A percentile compares a stretch with the other conserved stretches of the same genome.
These are phyloP conservation scores for Mycosphaerella arachidis DNA, from an alignment of 2,329 filamentous ascomycete species.

Conservation along the genomic window DNA sequence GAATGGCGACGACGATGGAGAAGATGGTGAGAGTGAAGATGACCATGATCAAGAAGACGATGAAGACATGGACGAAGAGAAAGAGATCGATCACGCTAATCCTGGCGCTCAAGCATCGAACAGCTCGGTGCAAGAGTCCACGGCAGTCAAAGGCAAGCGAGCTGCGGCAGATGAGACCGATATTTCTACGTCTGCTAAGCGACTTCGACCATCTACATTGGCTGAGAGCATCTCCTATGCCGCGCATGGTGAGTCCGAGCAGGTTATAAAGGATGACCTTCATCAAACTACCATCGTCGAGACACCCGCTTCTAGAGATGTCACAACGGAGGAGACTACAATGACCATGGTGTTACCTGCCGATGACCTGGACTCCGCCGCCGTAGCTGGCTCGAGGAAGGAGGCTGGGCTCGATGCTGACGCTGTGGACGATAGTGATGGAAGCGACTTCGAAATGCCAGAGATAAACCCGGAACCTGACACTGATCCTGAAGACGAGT, in stretches of 20 bases:
- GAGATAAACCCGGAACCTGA: constrained; percentile 29
- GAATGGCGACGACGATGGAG: constrained; percentile 4
- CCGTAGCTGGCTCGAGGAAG: constrained; percentile 4
- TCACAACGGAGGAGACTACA: constrained; percentile 5
- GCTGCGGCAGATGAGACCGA: constrained; percentile 6
- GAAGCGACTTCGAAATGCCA: constrained; percentile 36
- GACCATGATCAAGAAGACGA: neutral
- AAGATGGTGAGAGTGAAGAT: neutral
- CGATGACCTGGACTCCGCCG: neutral
- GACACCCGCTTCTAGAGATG: constrained; percentile 6
- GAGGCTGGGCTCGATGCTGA: neutral
- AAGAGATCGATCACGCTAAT: neutral
- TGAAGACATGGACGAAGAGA: neutral
- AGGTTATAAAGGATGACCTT: neutral
- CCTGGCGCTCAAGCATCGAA: neutral
- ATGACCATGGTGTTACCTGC: neutral
- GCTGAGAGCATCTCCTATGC: constrained; percentile 16
- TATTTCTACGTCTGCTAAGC: constrained; percentile 15
- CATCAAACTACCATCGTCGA: constrained; percentile 3
- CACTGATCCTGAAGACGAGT: constrained; percentile 11
- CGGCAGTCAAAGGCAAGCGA: constrained; percentile 6
- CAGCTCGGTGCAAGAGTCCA: neutral
- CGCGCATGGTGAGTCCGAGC: neutral
- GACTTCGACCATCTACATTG: constrained; percentile 19
- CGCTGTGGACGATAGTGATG: constrained; percentile 21